These are phyloP conservation scores for Claviceps lovelessii DNA, from an alignment of 2,329 filamentous ascomycete genomes.

Conservation along the genomic window DNA sequence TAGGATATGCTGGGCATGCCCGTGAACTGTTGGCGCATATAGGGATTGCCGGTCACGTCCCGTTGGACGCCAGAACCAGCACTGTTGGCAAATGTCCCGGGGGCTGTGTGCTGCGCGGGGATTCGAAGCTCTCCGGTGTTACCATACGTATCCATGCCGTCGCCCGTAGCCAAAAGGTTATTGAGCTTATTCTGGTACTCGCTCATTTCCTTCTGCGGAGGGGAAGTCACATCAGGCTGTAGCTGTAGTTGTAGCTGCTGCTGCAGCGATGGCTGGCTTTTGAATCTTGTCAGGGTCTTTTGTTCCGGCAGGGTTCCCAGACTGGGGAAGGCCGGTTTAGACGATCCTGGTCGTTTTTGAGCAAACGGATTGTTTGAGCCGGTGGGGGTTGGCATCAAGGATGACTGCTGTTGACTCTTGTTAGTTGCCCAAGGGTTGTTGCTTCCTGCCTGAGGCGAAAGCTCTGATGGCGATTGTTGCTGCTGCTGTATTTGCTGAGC, in stretches of 20 bases:
- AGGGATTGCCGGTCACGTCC: conserved; percentile 75
- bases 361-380: conserved; percentile 98
- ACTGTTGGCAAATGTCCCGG: conserved; percentile 92
- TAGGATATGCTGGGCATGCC: conserved; percentile 53
- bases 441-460: conserved; percentile 58
- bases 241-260: conserved; percentile 27
- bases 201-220: conserved; percentile 38
- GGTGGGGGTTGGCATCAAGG: conserved; percentile 69
- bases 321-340: conserved; percentile 46
- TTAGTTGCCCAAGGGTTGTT: conserved; percentile 86
- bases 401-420: conserved; percentile 39
- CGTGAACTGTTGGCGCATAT: conserved; percentile 71
- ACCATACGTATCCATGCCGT: conserved; percentile 93
- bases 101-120: conserved; percentile 88
- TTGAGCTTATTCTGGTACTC: conserved; percentile 68
- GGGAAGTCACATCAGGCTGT: conserved; percentile 18
- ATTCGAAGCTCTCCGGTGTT: conserved; percentile 95
- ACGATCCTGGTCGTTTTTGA: conserved; percentile 47
- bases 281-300: conserved; percentile 52
- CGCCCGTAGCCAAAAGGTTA: conserved; percentile 67
- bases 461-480: conserved; percentile 31
- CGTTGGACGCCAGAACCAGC: conserved; percentile 66
- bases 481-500: conserved; percentile 29
- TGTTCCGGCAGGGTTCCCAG: conserved; percentile 71
- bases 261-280: conserved; percentile 33